Evolutionary conservation across 1,284 basidiomycete genomes (phyloP).

Genomic region (Ustilago cynodontis): DNA sequence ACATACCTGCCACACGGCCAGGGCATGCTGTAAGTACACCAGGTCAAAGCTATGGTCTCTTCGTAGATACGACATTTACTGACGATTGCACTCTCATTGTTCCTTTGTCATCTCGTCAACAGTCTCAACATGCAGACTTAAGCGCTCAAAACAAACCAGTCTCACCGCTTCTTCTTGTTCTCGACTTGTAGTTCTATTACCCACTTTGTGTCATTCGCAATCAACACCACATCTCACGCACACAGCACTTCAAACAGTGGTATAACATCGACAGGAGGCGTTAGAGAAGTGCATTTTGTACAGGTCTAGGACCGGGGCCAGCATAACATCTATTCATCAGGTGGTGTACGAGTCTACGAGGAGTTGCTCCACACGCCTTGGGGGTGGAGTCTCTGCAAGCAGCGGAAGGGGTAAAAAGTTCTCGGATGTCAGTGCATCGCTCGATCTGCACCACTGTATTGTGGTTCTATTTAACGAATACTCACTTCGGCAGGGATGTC

Average conservation of each 20-base stretch:
- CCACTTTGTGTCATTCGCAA: slow-evolving; percentile 20
- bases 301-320: too few relatives aligned
- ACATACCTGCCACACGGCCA: slow-evolving; percentile 71
- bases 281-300: too few relatives aligned
- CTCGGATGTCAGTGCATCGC: background rate
- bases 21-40: slow-evolving; percentile 63
- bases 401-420: background rate
- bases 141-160: background rate
- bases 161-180: slow-evolving; percentile 4
- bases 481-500: slow-evolving; percentile 54
- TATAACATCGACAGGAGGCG: background rate
- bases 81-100: background rate
- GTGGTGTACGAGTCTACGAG: too few relatives aligned
- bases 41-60: slow-evolving; percentile 23
- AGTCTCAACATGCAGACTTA: slow-evolving; percentile 53
- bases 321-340: background rate
- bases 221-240: slow-evolving; percentile 46
- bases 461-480: background rate
- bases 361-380: slow-evolving; percentile 47
- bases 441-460: background rate
- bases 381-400: slow-evolving; percentile 39
- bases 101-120: background rate
- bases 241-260: background rate
- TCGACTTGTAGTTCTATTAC: slow-evolving; percentile 45
- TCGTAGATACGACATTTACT: background rate